phyloP scores from a whole-genome alignment of 1,284 basidiomycete genomes.

The Laetiporus sulphureus region DNA sequence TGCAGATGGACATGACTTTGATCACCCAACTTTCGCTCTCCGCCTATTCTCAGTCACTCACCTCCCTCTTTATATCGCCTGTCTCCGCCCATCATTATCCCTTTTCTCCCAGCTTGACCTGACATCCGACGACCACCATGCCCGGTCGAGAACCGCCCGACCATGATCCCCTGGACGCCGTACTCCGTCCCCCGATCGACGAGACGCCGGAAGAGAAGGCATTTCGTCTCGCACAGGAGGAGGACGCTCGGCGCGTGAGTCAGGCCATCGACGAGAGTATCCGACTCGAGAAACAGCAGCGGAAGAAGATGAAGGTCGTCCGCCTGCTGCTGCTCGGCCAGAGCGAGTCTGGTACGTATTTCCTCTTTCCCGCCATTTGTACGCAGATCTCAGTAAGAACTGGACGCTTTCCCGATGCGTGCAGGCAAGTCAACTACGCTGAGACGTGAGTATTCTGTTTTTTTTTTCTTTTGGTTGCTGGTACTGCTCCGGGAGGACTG shows the following conservation, averaged over 20 bases:
- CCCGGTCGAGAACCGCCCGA: constrained; percentile 39
- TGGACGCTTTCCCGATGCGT: neutral
- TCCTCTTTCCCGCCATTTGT: neutral
- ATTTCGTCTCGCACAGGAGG: constrained; percentile 47
- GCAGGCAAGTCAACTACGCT: constrained; percentile 62
- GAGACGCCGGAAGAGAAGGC: constrained; percentile 52
- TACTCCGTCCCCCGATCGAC: constrained; percentile 52
- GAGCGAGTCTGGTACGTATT: constrained; percentile 60
- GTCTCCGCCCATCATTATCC: constrained; percentile 17
- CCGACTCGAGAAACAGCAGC: constrained; percentile 12
- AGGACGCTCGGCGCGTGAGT: constrained; percentile 54
- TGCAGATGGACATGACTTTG: neutral
- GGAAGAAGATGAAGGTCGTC: constrained; percentile 59
- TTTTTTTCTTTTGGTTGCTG: neutral
- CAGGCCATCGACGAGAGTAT: constrained; percentile 53
- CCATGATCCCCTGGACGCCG: constrained; percentile 59
- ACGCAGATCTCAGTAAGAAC: constrained; percentile 2
- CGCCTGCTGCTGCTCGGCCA: constrained; percentile 64
- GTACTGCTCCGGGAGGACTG: too few relatives aligned
- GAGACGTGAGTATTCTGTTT: constrained; percentile 45
- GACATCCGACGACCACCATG: constrained; percentile 42
- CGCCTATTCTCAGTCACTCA: too few relatives aligned
- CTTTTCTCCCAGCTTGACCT: constrained; percentile 27
- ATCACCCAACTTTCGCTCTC: constrained; percentile 21
- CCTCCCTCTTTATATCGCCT: too few relatives aligned